Evolutionary conservation across 1,139 yeast genomes (phyloP).

Genomic region (Hansenula sp.): DNA sequence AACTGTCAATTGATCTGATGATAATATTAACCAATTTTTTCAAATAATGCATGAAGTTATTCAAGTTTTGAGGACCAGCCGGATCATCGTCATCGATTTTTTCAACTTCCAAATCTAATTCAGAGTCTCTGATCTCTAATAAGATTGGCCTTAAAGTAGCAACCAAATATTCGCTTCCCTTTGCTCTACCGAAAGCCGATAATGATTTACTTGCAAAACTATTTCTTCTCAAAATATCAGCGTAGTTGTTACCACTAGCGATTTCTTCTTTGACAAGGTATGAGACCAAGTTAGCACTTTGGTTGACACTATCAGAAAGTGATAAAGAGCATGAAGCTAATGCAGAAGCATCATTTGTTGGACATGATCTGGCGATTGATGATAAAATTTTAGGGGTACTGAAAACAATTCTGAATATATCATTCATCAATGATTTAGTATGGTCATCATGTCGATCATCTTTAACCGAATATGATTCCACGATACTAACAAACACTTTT

Average conservation of each 20-base stretch:
- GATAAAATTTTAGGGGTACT: constrained; percentile 29
- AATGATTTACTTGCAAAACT: constrained; percentile 78
- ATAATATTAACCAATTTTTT: constrained; percentile 60
- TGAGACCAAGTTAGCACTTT: constrained; percentile 52
- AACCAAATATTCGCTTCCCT: constrained; percentile 59
- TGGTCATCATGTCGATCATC: constrained; percentile 17
- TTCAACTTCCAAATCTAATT: constrained; percentile 66
- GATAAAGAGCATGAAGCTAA: constrained; percentile 68
- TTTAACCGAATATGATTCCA: constrained; percentile 35
- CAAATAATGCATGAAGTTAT: constrained; percentile 55
- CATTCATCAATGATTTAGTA: constrained; percentile 4
- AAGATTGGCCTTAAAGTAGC: constrained; percentile 52
- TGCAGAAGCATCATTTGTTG: constrained; percentile 69
- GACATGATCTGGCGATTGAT: constrained; percentile 41
- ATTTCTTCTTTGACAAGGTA: constrained; percentile 64
- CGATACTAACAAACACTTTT: constrained; percentile 71
- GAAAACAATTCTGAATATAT: constrained; percentile 18
- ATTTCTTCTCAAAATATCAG: constrained; percentile 75
- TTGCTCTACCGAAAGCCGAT: constrained; percentile 64
- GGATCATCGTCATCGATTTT: constrained; percentile 39
- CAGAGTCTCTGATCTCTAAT: constrained; percentile 44
- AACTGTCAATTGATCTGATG: constrained; percentile 45
- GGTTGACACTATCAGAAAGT: constrained; percentile 51
- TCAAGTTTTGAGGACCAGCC: constrained; percentile 39
- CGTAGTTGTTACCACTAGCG: constrained; percentile 51